These are phyloP conservation scores for Penicillium sp. DNA, from an alignment of 2,329 filamentous ascomycete genomes.

Conservation along the genomic window DNA sequence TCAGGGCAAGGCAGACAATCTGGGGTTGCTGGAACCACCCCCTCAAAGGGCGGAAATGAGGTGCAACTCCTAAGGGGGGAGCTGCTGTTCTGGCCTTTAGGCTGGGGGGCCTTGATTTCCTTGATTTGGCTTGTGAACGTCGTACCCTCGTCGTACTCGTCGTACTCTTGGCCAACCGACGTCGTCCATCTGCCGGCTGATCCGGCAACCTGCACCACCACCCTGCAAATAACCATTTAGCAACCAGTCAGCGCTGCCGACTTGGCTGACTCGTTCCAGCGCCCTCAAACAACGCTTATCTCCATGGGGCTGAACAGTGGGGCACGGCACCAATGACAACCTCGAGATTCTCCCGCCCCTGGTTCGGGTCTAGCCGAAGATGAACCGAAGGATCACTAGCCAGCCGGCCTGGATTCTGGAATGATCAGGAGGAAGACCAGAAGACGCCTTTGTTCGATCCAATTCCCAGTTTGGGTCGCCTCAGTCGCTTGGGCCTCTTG, in stretches of 20 bases:
- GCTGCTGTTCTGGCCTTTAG: neutral
- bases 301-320: neutral
- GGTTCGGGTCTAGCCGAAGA: conserved; percentile 10
- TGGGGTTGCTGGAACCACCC: conserved; percentile 6
- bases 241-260: neutral
- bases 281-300: neutral
- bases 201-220: conserved; percentile 1
- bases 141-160: neutral
- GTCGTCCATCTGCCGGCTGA: neutral
- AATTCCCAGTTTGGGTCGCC: neutral
- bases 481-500: neutral
- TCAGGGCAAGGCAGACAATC: conserved; percentile 14
- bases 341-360: conserved; percentile 2
- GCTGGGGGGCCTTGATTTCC: conserved; percentile 1
- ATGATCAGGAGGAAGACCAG: neutral
- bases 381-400: neutral
- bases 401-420: neutral
- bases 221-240: neutral
- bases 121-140: neutral
- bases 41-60: neutral
- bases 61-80: neutral
- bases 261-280: neutral
- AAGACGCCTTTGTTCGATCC: conserved; percentile 1
- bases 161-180: neutral
- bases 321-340: neutral